Evolutionary conservation across 2,329 filamentous ascomycete species (phyloP), one percentile per base, ranked within the genome.

Genomic region (Talaromyces sp.): DNA sequence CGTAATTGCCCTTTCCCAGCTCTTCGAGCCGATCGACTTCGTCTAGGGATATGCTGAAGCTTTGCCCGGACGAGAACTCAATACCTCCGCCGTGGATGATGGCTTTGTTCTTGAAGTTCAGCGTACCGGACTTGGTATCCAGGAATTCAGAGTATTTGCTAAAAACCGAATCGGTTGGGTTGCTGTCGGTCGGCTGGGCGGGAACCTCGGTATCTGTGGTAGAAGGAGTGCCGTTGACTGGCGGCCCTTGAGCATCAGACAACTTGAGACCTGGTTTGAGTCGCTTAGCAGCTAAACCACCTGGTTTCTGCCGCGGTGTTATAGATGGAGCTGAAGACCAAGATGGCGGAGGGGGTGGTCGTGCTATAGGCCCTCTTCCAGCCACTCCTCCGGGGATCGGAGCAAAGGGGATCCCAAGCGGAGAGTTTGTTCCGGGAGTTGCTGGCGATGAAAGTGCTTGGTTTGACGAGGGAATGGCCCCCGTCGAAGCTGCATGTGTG

Each of bases 1-100:
- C 95, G 69, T 99, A 99, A 73, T 99, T 99, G 46, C 95, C 95
- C 76, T 98, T 99, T 53, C 95, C 95, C 13, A 99, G 80, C 78
- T 99, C 95, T 63, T 93, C 91, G 61, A 98, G 73, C 1, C 91
- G 93, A 68, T 98, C 91, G 6, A 99, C 90, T 74, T 99, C 93
- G 70, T 99, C 93, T 49, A 99, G 81, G 4, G 93, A 98, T 70
- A 99, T 98, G 70, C 84, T 91, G 76, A 99, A 98, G 19, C 87
- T 91, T 58, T 88, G 89, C 2, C 95, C 95, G 61, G 89, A 92
- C 26, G 89, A 88, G 71, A 99, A 99, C 70, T 98, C 89, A 63
- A 99, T 93, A 27, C 95, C 95, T 17, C 89, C 87, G 27, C 90
- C 87, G 64, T 93, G 93, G 58, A 99, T 90, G 4, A 91, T 86